Base-by-base conservation (phyloP, 1,284 basidiomycete genomes). In the Sanghuangporus baumii region DNA sequence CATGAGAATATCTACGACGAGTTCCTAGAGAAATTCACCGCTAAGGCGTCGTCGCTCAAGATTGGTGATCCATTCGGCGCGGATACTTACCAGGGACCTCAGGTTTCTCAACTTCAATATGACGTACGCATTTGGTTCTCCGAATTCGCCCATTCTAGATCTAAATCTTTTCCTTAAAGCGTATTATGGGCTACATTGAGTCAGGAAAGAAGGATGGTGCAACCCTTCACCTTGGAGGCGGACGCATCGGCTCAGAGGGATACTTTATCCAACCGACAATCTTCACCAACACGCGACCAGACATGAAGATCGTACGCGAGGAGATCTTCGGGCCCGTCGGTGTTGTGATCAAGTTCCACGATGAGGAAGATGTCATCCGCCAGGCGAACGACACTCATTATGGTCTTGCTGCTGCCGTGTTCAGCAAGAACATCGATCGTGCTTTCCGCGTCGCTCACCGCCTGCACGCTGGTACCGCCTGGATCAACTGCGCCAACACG, bases 291-390 rank as follows among this genome's bases (percentile, higher is more conserved):
- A 84, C 85, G 46, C 83, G 79, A 56, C 81, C 86, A 38, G 81
- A 89, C 66, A 94, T 95, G 90, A 88, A 84, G 77, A 96, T 98
- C 71, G 88, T 92, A 65, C 76, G 83, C 70, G 95, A 97, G 77
- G 95, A 97, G 77, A 94, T 96, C 72, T 94, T 95, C 71, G 94
- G 93, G 6, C 94, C 94, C 51, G 89, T 93, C 56, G 84, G 84
- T 62, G 88, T 88, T 37, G 75, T 92, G 12, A 82, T 88, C 75
- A 88, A 88, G 74, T 92, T 92, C 74, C 77, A 83, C 66, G 79
- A 85, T 60, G 86, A 88, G 67, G 78, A 78, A 55, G 91, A 94
- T 66, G 87, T 92, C 50, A 78, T 96, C 71, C 76, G 74, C 54
- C 80, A 86, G 71, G 95, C 94, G 61, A 96, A 97, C 76, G 87